These are phyloP conservation scores for Globisporangium takayamanum DNA, from an alignment of 352 stramenopile genomes.

Conservation along the genomic window DNA sequence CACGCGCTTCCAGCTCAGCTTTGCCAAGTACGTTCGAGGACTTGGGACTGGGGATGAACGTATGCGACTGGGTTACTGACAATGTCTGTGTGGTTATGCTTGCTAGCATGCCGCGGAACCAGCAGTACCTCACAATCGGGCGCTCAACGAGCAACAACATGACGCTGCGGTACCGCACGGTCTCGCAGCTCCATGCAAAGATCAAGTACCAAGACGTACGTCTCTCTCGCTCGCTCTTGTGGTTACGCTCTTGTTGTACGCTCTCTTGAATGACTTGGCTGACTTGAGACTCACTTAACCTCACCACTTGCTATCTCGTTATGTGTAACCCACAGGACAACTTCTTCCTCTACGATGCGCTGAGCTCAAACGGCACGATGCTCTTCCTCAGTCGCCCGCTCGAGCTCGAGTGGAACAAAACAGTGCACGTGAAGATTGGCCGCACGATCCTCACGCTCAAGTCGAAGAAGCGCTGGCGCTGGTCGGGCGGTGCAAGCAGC, in stretches of 20 bases:
- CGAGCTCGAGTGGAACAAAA: slow-evolving; percentile 80
- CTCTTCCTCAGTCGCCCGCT: slow-evolving; percentile 74
- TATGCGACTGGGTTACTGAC: background rate
- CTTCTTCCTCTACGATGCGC: slow-evolving; percentile 68
- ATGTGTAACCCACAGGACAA: slow-evolving; percentile 38
- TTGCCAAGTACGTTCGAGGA: slow-evolving; percentile 65
- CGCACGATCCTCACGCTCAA: slow-evolving; percentile 80
- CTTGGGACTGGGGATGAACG: too few species aligned
- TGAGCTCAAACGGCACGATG: slow-evolving; percentile 84
- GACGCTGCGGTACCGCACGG: slow-evolving; percentile 76
- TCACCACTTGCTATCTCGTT: slow-evolving; percentile 1
- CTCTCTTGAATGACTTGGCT: background rate
- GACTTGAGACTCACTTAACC: background rate
- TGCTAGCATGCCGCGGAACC: slow-evolving; percentile 43
- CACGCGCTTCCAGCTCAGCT: slow-evolving; percentile 90
- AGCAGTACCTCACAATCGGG: slow-evolving; percentile 72
- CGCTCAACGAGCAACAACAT: slow-evolving; percentile 83
- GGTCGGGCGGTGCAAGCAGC: slow-evolving; percentile 33
- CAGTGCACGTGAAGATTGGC: slow-evolving; percentile 78
- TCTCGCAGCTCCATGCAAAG: slow-evolving; percentile 82
- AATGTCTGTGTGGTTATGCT: slow-evolving; percentile 6
- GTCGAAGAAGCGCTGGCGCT: slow-evolving; percentile 83
- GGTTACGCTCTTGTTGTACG: background rate
- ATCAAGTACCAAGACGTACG: slow-evolving; percentile 76
- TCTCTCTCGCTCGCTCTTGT: slow-evolving; percentile 7